phyloP scores from a whole-genome alignment of 2,329 filamentous ascomycete genomes.

The Neofusicoccum ribis region DNA sequence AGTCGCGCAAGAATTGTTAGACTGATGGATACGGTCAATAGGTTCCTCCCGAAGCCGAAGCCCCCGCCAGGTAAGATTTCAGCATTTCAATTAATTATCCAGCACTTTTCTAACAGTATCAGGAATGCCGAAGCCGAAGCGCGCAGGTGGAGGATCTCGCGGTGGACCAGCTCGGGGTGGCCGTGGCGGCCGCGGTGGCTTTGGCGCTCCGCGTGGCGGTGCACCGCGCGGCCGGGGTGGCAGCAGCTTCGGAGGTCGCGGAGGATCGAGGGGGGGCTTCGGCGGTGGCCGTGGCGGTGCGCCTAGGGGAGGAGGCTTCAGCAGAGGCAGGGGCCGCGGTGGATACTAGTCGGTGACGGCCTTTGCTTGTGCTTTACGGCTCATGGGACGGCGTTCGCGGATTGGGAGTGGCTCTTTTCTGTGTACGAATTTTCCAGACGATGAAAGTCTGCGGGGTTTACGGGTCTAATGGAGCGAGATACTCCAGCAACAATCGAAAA shows the following conservation, averaged over 20 bases:
- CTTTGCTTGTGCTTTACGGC: conserved; percentile 23
- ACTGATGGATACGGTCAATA: conserved; percentile 34
- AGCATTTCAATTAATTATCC: neutral
- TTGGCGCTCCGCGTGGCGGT: conserved; percentile 54
- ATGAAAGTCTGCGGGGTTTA: conserved; percentile 14
- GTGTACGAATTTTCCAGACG: conserved; percentile 18
- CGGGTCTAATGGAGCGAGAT: conserved; percentile 7
- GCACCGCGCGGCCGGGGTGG: conserved; percentile 40
- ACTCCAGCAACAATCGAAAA: conserved; percentile 15
- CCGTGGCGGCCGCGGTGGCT: conserved; percentile 46
- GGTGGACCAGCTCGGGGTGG: conserved; percentile 42
- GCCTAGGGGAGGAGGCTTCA: conserved; percentile 25
- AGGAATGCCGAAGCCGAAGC: conserved; percentile 70
- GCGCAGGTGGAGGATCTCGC: conserved; percentile 62
- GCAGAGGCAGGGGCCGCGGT: conserved; percentile 18
- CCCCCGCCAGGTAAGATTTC: conserved; percentile 52
- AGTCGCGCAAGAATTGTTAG: neutral
- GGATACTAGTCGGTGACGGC: conserved; percentile 28
- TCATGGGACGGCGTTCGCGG: conserved; percentile 24
- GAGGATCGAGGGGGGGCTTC: conserved; percentile 46
- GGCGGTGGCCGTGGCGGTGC: conserved; percentile 39
- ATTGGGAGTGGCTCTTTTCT: conserved; percentile 19
- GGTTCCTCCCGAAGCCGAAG: conserved; percentile 94
- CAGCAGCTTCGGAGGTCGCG: conserved; percentile 45
- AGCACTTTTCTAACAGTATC: conserved; percentile 32